These are phyloP conservation scores for Pseudocercospora musae DNA, from an alignment of 2,329 filamentous ascomycete species.

Conservation along the genomic window DNA sequence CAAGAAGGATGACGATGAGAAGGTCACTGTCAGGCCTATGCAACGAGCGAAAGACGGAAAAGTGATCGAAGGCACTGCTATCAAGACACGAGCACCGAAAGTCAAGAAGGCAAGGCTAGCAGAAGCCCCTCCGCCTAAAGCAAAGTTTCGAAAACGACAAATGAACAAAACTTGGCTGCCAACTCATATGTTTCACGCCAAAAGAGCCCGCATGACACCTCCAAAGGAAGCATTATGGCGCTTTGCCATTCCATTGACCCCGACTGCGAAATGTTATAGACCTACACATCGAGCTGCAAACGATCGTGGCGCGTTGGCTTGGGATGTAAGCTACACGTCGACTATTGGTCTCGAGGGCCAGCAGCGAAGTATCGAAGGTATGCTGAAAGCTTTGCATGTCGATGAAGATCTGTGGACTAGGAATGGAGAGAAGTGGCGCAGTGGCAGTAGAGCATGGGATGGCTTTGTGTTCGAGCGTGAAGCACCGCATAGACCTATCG, in stretches of 20 bases:
- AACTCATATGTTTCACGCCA: constrained; percentile 91
- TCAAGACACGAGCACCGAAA: constrained; percentile 53
- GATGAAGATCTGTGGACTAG: constrained; percentile 54
- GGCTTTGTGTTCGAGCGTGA: constrained; percentile 59
- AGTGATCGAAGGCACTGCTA: constrained; percentile 29
- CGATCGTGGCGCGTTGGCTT: constrained; percentile 73
- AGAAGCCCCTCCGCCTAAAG: constrained; percentile 57
- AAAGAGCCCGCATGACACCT: constrained; percentile 82
- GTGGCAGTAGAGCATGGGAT: constrained; percentile 56
- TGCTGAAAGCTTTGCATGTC: constrained; percentile 65
- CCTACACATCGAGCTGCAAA: constrained; percentile 78
- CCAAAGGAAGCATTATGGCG: constrained; percentile 81
- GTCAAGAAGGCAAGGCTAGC: constrained; percentile 69
- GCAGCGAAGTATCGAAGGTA: constrained; percentile 59
- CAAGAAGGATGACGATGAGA: constrained; percentile 31
- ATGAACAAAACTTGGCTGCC: constrained; percentile 89
- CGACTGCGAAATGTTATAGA: constrained; percentile 85
- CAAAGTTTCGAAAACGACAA: constrained; percentile 81
- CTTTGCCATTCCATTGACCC: constrained; percentile 79
- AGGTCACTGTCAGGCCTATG: constrained; percentile 19
- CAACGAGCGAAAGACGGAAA: constrained; percentile 18
- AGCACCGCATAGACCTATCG: constrained; percentile 57
- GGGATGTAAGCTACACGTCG: constrained; percentile 93
- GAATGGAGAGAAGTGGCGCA: constrained; percentile 68
- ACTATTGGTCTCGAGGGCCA: constrained; percentile 75